These are phyloP conservation scores for Populus davidiana DNA, from an alignment of 345 rosid species.

Conservation along the genomic window DNA sequence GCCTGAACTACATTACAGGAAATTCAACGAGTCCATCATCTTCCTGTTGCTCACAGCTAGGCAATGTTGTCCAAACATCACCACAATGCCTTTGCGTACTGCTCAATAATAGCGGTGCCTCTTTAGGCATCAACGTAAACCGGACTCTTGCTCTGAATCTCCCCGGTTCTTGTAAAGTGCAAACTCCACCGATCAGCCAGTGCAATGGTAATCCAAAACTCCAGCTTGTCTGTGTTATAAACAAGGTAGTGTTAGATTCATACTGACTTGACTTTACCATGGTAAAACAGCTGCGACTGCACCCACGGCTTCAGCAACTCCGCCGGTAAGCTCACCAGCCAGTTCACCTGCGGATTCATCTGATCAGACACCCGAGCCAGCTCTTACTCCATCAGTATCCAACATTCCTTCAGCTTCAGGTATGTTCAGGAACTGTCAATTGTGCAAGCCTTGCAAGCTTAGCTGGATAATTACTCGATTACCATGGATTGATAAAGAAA, in stretches of 20 bases:
- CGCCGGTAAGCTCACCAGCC: slow-evolving; percentile 35
- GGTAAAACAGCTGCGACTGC: slow-evolving; percentile 39
- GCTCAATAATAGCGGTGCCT: slow-evolving; percentile 43
- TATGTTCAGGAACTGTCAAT: slow-evolving; percentile 4
- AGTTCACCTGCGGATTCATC: slow-evolving; percentile 37
- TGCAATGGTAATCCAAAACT: slow-evolving; percentile 44
- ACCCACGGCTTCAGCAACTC: slow-evolving; percentile 31
- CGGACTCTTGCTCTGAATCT: slow-evolving; percentile 63
- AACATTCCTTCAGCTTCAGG: slow-evolving; percentile 42
- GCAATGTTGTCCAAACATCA: slow-evolving; percentile 48
- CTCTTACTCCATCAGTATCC: slow-evolving; percentile 41
- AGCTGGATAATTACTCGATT: not conserved
- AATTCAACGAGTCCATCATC: slow-evolving; percentile 63
- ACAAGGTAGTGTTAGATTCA: not conserved
- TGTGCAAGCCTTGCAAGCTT: not conserved
- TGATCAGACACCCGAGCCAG: slow-evolving; percentile 35
- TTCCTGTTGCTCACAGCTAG: slow-evolving; percentile 59
- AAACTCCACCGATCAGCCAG: slow-evolving; percentile 54
- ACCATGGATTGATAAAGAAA: not conserved
- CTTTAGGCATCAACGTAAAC: slow-evolving; percentile 54
- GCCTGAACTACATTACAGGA: slow-evolving; percentile 39
- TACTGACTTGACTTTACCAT: slow-evolving; percentile 7
- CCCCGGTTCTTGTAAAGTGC: slow-evolving; percentile 61
- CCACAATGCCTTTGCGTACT: slow-evolving; percentile 68
- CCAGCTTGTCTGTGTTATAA: not conserved